phyloP scores from a whole-genome alignment of 1,284 basidiomycete genomes.

The Ceratobasidium sp. region DNA sequence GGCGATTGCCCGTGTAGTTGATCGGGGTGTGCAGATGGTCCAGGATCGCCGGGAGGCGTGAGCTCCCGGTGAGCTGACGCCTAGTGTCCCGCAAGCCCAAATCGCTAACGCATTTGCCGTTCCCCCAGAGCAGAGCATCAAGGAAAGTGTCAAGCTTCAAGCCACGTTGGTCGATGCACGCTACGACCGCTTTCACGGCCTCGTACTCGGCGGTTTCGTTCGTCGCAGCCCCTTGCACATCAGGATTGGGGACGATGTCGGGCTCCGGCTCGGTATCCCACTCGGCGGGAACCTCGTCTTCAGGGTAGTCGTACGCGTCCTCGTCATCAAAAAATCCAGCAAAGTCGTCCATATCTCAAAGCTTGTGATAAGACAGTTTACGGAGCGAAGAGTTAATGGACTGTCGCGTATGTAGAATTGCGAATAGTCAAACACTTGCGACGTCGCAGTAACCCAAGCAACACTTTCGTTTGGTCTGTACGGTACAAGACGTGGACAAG shows the following conservation, averaged over 20 bases:
- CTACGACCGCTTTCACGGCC: neutral
- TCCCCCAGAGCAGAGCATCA: neutral
- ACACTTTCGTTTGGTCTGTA: too few species aligned
- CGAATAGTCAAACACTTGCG: too few species aligned
- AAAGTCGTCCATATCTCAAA: neutral
- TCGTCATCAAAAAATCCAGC: neutral
- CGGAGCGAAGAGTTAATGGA: too few species aligned
- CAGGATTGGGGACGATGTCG: neutral
- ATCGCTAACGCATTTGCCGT: neutral
- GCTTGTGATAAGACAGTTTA: too few species aligned
- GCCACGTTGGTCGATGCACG: neutral
- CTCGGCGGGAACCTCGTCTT: neutral
- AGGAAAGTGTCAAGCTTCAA: neutral
- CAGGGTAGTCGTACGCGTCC: neutral
- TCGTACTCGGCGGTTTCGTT: neutral
- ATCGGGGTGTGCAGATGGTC: neutral
- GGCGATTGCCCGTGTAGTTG: conserved; percentile 1
- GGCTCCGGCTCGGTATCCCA: conserved; percentile 16
- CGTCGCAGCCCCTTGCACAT: neutral
- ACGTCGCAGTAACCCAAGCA: too few species aligned
- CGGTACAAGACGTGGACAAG: too few species aligned
- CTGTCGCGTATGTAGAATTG: too few species aligned
- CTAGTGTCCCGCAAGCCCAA: neutral
- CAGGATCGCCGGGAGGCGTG: neutral
- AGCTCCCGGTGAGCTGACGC: neutral